phyloP scores from a whole-genome alignment of 176 grass and related monocot species.

The Raddia guianensis region DNA sequence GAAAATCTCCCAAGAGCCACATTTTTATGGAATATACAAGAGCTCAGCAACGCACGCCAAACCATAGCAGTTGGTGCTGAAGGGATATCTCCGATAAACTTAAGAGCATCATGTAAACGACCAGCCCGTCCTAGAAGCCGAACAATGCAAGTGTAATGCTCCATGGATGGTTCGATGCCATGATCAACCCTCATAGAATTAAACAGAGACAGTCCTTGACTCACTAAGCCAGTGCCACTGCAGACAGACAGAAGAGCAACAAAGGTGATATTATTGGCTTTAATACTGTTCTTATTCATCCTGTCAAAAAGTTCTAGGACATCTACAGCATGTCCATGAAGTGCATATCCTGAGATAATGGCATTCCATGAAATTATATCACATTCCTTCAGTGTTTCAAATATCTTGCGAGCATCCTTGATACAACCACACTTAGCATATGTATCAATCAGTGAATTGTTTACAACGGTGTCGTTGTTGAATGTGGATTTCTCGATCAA shows the following conservation, averaged over 20 bases:
- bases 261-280: slow-evolving; percentile 50
- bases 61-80: slow-evolving; percentile 53
- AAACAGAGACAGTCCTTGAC: slow-evolving; percentile 41
- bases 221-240: slow-evolving; percentile 48
- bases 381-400: slow-evolving; percentile 33
- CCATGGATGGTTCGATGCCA: slow-evolving; percentile 49
- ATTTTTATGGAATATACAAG: slow-evolving; percentile 57
- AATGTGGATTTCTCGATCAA: slow-evolving; percentile 71
- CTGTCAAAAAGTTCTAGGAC: slow-evolving; percentile 45
- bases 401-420: slow-evolving; percentile 59
- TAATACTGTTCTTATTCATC: slow-evolving; percentile 42
- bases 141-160: slow-evolving; percentile 62
- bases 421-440: slow-evolving; percentile 82
- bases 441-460: slow-evolving; percentile 77
- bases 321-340: slow-evolving; percentile 41
- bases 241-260: slow-evolving; percentile 51
- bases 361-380: slow-evolving; percentile 56
- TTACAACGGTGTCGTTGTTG: slow-evolving; percentile 53
- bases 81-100: slow-evolving; percentile 52
- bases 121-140: slow-evolving; percentile 55
- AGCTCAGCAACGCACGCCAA: slow-evolving; percentile 57
- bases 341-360: slow-evolving; percentile 49
- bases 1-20: slow-evolving; percentile 49
- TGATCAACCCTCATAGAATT: slow-evolving; percentile 46
- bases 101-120: slow-evolving; percentile 44